A percentile compares a stretch with the other conserved stretches of the same genome.
phyloP scores from a whole-genome alignment of 306 rosid genomes.

The Carpinus viminea region DNA sequence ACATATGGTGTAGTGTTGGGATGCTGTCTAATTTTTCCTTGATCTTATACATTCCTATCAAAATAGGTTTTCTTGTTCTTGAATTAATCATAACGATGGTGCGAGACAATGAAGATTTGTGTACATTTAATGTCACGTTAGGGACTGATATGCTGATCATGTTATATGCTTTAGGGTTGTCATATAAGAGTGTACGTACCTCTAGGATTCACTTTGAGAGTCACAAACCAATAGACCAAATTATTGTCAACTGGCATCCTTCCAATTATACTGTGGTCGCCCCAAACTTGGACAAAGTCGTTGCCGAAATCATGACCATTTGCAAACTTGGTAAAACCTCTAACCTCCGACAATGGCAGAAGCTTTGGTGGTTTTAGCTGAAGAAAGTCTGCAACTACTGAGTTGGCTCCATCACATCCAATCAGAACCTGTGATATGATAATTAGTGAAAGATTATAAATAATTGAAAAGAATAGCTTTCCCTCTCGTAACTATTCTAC shows the following conservation, averaged over 20 bases:
- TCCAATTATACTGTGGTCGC: conserved; percentile 20
- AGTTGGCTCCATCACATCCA: conserved; percentile 40
- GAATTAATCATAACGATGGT: neutral
- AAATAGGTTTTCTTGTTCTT: too few species aligned
- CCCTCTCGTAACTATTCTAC: too few species aligned
- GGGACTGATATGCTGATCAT: neutral
- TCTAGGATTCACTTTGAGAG: conserved; percentile 1
- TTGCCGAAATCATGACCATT: conserved; percentile 17
- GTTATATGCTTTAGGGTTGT: too few species aligned
- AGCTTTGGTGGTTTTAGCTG: conserved; percentile 22
- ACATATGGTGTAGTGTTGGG: too few species aligned
- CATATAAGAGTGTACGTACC: conserved; percentile 16
- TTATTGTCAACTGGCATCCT: conserved; percentile 20
- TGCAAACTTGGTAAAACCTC: conserved; percentile 32
- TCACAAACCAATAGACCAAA: conserved; percentile 36
- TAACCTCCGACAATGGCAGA: neutral
- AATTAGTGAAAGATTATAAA: too few species aligned
- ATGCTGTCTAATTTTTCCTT: too few species aligned
- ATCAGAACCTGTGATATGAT: conserved; percentile 27
- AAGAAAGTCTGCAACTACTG: conserved; percentile 27
- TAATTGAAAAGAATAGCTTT: neutral
- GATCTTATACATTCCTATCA: too few species aligned
- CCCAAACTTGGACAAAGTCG: conserved; percentile 11
- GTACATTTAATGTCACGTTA: neutral
- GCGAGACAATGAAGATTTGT: neutral